These are phyloP conservation scores for Candida boleticola DNA, from an alignment of 805 yeast species.

Conservation along the genomic window DNA sequence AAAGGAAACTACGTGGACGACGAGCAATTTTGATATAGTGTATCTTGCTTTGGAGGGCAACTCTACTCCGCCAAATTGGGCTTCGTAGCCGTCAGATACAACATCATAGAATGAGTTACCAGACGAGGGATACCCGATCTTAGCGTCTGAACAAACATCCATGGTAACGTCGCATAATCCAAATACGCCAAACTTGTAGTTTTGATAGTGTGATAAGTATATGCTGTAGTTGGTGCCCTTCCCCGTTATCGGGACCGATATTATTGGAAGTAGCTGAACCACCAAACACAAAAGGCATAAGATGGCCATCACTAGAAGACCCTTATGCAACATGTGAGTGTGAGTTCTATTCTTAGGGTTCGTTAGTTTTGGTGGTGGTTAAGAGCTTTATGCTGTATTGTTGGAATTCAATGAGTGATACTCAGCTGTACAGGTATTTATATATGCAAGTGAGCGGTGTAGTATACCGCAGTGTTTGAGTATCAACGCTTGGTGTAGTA, in stretches of 20 bases:
- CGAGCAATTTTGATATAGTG: constrained; percentile 38
- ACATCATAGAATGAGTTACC: neutral
- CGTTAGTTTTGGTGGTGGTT: too few relatives aligned
- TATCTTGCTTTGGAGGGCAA: constrained; percentile 41
- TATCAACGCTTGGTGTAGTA: too few relatives aligned
- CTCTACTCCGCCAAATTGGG: constrained; percentile 23
- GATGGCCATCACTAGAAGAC: constrained; percentile 26
- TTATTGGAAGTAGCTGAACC: constrained; percentile 38
- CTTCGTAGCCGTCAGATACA: neutral
- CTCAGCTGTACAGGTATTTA: too few relatives aligned
- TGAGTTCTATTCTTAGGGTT: too few relatives aligned
- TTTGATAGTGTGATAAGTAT: constrained; percentile 29
- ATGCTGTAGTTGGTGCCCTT: constrained; percentile 18
- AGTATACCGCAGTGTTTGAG: too few relatives aligned
- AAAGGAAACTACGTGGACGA: constrained; percentile 41
- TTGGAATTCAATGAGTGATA: too few relatives aligned
- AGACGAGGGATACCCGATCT: constrained; percentile 36
- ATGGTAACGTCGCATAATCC: constrained; percentile 35
- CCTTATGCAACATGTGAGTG: constrained; percentile 30
- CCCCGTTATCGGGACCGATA: constrained; percentile 43
- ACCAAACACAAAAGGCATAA: constrained; percentile 29
- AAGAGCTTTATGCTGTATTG: neutral
- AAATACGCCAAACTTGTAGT: constrained; percentile 42
- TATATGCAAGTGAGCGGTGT: too few relatives aligned
- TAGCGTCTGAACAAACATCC: constrained; percentile 29